Percentiles rank a stretch among this genome's conserved stretches.
Conservation (phyloP, 2,329 filamentous ascomycete genomes). For the Penicillium palitans region DNA sequence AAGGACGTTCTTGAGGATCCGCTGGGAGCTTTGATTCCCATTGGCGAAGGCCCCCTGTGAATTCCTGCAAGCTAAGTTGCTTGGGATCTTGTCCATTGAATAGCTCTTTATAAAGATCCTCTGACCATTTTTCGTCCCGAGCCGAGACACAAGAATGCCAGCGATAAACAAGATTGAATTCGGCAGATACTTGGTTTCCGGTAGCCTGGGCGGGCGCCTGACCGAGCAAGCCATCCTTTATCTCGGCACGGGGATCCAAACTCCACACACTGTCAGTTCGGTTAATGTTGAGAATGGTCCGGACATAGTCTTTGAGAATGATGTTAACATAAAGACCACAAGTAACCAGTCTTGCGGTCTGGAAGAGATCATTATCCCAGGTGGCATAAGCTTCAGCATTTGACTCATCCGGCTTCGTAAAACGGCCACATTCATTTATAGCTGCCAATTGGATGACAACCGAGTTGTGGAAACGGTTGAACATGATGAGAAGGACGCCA, state of each 20-base stretch:
- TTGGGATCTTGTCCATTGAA: constrained; percentile 43
- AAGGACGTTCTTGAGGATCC: constrained; percentile 52
- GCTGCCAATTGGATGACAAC: constrained; percentile 61
- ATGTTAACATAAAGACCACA: constrained; percentile 60
- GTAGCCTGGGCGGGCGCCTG: constrained; percentile 56
- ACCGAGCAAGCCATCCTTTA: constrained; percentile 49
- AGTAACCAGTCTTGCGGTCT: constrained; percentile 56
- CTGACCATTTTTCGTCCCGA: constrained; percentile 63
- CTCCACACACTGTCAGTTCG: constrained; percentile 61
- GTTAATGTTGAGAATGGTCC: constrained; percentile 62
- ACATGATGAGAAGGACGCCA: constrained; percentile 67
- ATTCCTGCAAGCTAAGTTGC: constrained; percentile 40
- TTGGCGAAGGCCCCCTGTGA: constrained; percentile 40
- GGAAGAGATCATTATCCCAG: constrained; percentile 51
- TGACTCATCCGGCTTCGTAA: constrained; percentile 56
- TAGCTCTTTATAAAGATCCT: constrained; percentile 54
- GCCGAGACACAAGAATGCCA: constrained; percentile 64
- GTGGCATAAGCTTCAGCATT: constrained; percentile 38
- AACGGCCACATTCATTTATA: constrained; percentile 68
- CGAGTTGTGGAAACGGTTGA: constrained; percentile 70
- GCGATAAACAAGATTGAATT: constrained; percentile 68
- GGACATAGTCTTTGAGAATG: constrained; percentile 58
- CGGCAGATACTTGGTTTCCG: constrained; percentile 67
- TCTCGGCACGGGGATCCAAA: constrained; percentile 63
- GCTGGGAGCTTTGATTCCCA: constrained; percentile 45